phyloP scores from a whole-genome alignment of 441 rosid species.

The Euphorbia schlechtendalii region DNA sequence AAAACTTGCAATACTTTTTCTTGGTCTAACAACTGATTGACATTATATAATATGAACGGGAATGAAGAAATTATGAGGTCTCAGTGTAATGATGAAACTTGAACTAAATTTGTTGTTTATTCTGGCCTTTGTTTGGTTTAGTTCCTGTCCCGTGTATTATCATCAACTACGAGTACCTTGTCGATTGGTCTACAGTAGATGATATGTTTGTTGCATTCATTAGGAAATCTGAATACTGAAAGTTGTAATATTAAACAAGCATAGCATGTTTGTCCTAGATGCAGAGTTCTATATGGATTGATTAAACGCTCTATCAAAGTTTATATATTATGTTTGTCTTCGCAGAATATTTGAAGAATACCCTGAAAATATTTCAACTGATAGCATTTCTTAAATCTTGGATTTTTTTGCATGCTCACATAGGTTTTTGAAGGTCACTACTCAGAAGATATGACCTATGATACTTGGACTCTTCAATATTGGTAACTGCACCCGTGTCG shows the following conservation, averaged over 20 bases:
- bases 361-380: no score
- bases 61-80: background rate
- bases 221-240: background rate
- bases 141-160: background rate
- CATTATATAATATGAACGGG: background rate
- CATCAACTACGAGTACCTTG: background rate
- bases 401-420: no score
- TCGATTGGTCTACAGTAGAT: background rate
- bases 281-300: background rate
- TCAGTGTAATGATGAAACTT: background rate
- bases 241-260: background rate
- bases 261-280: background rate
- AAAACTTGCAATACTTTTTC: background rate
- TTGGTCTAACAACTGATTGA: background rate
- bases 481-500: no score
- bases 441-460: no score
- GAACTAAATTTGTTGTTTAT: no score
- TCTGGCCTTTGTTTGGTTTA: background rate
- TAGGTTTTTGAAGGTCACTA: no score
- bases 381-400: no score
- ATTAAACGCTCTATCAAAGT: background rate
- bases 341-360: no score
- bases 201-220: background rate
- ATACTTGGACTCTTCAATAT: no score
- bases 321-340: background rate